phyloP scores from a whole-genome alignment of 495 filamentous ascomycete species.

The Hypoxylon crocopeplum region DNA sequence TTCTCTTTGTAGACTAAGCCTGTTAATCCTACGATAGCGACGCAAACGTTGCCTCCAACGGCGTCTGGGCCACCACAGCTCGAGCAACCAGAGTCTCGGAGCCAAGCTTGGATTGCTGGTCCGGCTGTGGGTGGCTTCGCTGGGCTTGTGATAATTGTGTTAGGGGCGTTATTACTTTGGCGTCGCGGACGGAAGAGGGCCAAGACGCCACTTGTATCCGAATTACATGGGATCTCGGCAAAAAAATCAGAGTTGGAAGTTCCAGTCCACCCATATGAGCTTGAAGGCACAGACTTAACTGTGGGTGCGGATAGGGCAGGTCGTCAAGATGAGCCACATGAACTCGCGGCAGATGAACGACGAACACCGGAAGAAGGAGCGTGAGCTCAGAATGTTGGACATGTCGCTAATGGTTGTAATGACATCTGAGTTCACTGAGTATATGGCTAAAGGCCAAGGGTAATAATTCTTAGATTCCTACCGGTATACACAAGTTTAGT shows the following conservation, averaged over 20 bases:
- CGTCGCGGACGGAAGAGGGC: conserved; percentile 1
- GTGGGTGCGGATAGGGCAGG: too few relatives aligned
- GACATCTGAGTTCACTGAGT: too few relatives aligned
- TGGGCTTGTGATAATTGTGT: background rate
- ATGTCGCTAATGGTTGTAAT: background rate
- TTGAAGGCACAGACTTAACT: background rate
- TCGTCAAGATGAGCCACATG: background rate
- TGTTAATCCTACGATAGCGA: too few relatives aligned
- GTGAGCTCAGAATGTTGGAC: background rate
- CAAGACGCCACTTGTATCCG: background rate
- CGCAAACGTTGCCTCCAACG: too few relatives aligned
- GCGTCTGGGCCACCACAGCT: too few relatives aligned
- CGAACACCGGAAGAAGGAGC: too few relatives aligned
- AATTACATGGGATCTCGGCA: conserved; percentile 5
- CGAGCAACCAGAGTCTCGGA: background rate
- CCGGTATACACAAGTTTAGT: too few relatives aligned
- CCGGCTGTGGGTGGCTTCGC: conserved; percentile 5
- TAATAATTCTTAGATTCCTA: too few relatives aligned
- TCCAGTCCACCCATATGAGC: conserved; percentile 11
- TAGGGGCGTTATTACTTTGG: conserved; percentile 9
- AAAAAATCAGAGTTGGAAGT: conserved; percentile 17
- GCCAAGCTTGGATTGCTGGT: conserved; percentile 19
- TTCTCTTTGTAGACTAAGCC: too few relatives aligned
- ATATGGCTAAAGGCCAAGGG: too few relatives aligned
- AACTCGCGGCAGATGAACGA: background rate